Percentiles rank a stretch among this genome's conserved stretches.
phyloP scores from a whole-genome alignment of 23 red algal genomes.

The Gracilaria domingensis region DNA sequence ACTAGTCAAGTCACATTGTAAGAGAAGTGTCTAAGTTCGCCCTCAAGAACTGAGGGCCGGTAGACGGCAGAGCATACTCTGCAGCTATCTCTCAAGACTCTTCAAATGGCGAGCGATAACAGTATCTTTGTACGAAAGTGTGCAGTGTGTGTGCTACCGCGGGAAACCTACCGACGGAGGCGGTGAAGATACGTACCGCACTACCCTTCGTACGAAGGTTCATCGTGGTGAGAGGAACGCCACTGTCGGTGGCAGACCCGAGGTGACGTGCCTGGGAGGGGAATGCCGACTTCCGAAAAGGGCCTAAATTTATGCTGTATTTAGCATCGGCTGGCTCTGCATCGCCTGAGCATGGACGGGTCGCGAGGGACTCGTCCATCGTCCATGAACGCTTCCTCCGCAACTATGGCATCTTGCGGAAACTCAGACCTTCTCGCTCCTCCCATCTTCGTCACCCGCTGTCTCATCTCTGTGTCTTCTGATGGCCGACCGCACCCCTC shows the following conservation, averaged over 20 bases:
- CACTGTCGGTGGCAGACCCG: not conserved
- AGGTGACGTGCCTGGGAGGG: not conserved
- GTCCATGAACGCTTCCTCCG: not conserved
- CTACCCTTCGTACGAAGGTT: no score
- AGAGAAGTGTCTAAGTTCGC: no score
- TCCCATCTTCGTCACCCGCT: not conserved
- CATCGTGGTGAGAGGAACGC: no score
- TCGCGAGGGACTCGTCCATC: not conserved
- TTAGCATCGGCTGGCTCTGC: constrained; percentile 21
- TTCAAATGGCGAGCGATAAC: no score
- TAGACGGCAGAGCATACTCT: no score
- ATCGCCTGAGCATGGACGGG: not conserved
- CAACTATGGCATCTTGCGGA: not conserved
- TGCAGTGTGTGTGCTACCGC: no score
- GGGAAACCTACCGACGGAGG: no score
- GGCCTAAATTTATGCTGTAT: constrained; percentile 13
- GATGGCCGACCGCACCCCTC: constrained; percentile 6
- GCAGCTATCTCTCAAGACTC: no score
- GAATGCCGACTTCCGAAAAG: not conserved
- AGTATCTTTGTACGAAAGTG: no score
- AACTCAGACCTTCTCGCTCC: not conserved
- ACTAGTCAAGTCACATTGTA: no score
- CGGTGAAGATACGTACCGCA: no score
- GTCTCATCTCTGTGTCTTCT: not conserved
- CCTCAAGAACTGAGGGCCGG: no score